Evolutionary conservation across 148 eudicot genomes (phyloP).

Genomic region (Amaranthus hypochondriacus): DNA sequence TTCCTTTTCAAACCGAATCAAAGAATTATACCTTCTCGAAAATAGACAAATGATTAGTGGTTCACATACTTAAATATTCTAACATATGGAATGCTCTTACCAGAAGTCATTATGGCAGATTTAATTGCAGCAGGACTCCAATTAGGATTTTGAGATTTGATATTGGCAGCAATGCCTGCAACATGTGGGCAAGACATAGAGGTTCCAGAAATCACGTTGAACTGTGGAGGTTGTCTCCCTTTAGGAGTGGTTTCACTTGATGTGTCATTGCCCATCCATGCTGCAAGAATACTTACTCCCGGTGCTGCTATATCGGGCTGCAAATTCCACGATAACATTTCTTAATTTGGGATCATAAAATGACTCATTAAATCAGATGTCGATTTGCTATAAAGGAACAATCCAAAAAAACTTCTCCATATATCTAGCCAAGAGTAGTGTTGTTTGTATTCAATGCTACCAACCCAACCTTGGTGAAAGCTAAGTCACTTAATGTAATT

Average conservation of each 20-base stretch:
- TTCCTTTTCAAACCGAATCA: no score
- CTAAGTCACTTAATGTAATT: no score
- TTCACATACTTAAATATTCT: no score
- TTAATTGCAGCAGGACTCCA: slow-evolving; percentile 67
- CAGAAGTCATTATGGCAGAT: slow-evolving; percentile 83
- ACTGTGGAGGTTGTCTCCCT: slow-evolving; percentile 39
- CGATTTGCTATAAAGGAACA: no score
- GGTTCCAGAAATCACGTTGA: slow-evolving; percentile 56
- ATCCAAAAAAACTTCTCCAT: no score
- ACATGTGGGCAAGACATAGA: slow-evolving; percentile 83
- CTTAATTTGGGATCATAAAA: no score
- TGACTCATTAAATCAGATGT: no score
- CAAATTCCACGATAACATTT: neutral
- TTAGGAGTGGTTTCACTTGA: slow-evolving; percentile 24
- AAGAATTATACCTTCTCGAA: no score
- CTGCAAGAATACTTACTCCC: slow-evolving; percentile 72
- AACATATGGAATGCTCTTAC: slow-evolving; percentile 17
- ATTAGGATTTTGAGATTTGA: slow-evolving; percentile 53
- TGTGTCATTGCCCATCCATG: slow-evolving; percentile 54
- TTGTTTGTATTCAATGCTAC: no score
- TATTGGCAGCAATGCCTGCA: slow-evolving; percentile 53
- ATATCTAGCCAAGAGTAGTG: no score
- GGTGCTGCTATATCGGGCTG: slow-evolving; percentile 85
- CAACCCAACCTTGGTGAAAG: no score
- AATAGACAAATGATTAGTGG: no score